Base-by-base conservation (phyloP, 2,329 filamentous ascomycete genomes). In the Xylaria sp. region DNA sequence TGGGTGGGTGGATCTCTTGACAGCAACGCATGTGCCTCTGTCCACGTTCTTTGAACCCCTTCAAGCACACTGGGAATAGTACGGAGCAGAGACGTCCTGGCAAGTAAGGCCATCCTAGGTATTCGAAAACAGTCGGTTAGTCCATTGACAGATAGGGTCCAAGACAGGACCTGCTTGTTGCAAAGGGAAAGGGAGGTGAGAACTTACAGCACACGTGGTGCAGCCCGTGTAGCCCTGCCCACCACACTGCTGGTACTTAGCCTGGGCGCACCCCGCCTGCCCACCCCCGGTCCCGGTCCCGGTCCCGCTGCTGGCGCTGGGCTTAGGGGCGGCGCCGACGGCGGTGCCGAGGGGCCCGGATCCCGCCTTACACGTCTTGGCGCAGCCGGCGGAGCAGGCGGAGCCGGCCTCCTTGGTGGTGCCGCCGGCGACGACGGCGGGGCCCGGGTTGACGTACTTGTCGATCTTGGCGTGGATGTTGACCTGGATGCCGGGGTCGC, bases 401-500 rank as follows among this genome's bases (percentile, higher is more conserved):
- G 70, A 71, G 16, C 76, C 76, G 11, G 76, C 72, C 4, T 54
- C 58, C 66, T 74, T 74, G 4, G 71, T 74, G 2, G 69, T 69
- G 1, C 77, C 77, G n/a, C 70, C 69, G 0, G 72, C 56, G 48
- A 74, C 69, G 21, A 79, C 76, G 1, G 68, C 61, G 2, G 76
- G 76, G 2, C 78, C 77, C 1, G 78, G 77, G 4, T 74, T 74
- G 4, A 70, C 63, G 51, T 80, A 79, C 1, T 62, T 68, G 18
- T 59, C 61, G 49, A 78, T 57, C 42, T 71, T 66, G 7, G 70
- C 63, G 65, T 80, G 76, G 57, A 80, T 80, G 65, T 78, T 78
- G 61, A 80, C 67, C 22, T 73, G 67, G 52, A 80, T 77, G 9
- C 78, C 78, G 0, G 77, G 74, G 57, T 80, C 75, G 16, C 57